phyloP scores from a whole-genome alignment of 2,329 filamentous ascomycete genomes.

The Mariannaea elegans region DNA sequence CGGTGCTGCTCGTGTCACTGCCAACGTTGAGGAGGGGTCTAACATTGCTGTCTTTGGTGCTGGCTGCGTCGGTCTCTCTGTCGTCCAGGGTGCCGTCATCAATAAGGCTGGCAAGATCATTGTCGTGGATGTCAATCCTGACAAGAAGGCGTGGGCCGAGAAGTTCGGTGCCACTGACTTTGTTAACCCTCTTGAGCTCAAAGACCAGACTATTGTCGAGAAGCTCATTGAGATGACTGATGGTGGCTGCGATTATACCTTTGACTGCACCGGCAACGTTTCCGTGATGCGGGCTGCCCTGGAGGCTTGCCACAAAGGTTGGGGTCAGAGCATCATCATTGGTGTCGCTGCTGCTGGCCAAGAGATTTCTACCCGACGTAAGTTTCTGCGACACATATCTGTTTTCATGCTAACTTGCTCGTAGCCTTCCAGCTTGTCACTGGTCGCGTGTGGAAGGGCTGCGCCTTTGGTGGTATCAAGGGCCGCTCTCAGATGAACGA shows the following conservation, averaged over 20 bases:
- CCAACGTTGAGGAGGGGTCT: conserved; percentile 88
- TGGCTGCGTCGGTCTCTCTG: conserved; percentile 93
- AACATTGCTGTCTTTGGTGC: conserved; percentile 94
- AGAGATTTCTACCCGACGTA: conserved; percentile 93
- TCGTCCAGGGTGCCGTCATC: conserved; percentile 91
- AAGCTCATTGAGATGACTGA: conserved; percentile 98
- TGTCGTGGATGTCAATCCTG: conserved; percentile 79
- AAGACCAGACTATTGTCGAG: conserved; percentile 84
- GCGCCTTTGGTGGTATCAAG: conserved; percentile 98
- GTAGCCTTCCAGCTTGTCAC: conserved; percentile 98
- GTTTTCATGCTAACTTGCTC: conserved; percentile 37
- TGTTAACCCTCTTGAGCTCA: conserved; percentile 87
- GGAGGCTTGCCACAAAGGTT: conserved; percentile 99
- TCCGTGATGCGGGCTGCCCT: conserved; percentile 94
- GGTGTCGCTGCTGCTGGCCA: conserved; percentile 96
- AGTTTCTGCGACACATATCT: conserved; percentile 50
- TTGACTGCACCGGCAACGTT: conserved; percentile 98
- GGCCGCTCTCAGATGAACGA: conserved; percentile 90
- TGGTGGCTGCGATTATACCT: conserved; percentile 97
- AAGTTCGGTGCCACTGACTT: conserved; percentile 98
- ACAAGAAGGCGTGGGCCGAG: conserved; percentile 89
- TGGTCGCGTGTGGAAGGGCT: conserved; percentile 96
- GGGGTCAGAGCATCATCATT: conserved; percentile 98
- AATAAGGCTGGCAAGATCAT: conserved; percentile 84
- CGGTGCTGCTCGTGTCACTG: conserved; percentile 93